Base-by-base conservation (phyloP, 2,329 filamentous ascomycete genomes). In the Phyllosticta citrichinensis region DNA sequence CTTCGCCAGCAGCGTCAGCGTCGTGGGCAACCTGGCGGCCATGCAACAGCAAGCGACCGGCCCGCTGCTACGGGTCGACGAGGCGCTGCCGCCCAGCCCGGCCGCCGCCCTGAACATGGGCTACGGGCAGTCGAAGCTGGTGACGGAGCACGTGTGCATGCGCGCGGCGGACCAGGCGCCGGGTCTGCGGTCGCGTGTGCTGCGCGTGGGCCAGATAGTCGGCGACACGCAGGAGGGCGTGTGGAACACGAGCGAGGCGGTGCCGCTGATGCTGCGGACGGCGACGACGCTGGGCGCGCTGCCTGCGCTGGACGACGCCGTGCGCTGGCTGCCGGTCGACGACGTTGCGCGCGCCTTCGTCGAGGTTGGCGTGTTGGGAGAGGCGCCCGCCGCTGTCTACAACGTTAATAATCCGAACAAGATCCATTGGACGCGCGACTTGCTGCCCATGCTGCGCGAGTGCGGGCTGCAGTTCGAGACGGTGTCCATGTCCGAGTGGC, bases 401-500 rank as follows among this genome's bases (percentile, higher is more conserved):
- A 80, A 84, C 62, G 71, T 86, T 9, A 73, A 80, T n/a, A 83
- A 83, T 62, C 76, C 77, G 0, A 68, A 64, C 6, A 69, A 70
- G 1, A 79, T 83, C 64, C 72, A 78, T 47, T 85, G 81, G 80
- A 81, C 79, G 0, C 62, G 72, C 0, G 78, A 83, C 57, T 68
- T 86, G 2, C 74, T 85, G 0, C 81, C 81, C 1, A 75, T 76
- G 3, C 69, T 85, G 8, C 69, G 67, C n/a, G 66, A 69, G 0
- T 74, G 77, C 0, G 79, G 80, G 0, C 52, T 70, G 1, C 2
- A 52, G 10, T 71, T 71, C 27, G 68, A 69, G 25, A 60, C 60
- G 2, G 30, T 71, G 4, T 64, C 64, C 1, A 66, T 65, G 1
- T 64, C 63, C 3, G 61, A 68, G 56, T 71, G 69, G 69, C 66